Evolutionary conservation across 1,284 basidiomycete genomes (phyloP), one percentile per base, ranked within the genome.

Genomic region (Trichosporon sp.): DNA sequence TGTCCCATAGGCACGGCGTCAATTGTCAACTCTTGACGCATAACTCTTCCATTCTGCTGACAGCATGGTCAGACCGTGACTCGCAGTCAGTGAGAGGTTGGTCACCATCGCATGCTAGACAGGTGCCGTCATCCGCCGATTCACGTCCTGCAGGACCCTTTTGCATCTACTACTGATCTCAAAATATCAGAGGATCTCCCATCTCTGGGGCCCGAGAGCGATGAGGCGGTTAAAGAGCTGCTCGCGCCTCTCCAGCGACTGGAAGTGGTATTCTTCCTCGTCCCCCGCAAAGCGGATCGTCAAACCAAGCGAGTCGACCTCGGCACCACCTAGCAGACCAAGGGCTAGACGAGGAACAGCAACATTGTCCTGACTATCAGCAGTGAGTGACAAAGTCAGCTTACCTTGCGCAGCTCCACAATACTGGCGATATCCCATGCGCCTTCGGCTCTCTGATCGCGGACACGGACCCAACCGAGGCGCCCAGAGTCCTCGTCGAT

Each of bases 141-240:
- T 34, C 33, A 34, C 33, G 33, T 34, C 33, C 33, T 34, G 7
- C 33, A 34, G 33, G 33, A 34, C 33, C 11, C 54, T n/a, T 36
- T 4, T 37, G 19, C 40, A 16, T 8, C 40, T 44, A 44, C 40
- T n/a, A n/a, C n/a, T n/a, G n/a, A n/a, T n/a, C n/a, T n/a, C 34
- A 37, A 49, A 13, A 21, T 7, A 33, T 60, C 76, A 81, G 65
- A 81, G 68, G 23, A 73, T 73, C 66, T 81, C 81, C 80, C 80
- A 82, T 60, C 76, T 65, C 72, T 81, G 78, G 40, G 73, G 66
- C n/a, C 78, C 78, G 71, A 81, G 79, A 60, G 74, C 74, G 56
- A 82, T 62, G 62, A 82, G 63, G 23, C 81, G 69, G 11, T 76
- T 72, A 61, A 82, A 82, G 62, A 82, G 67, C 67, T 79, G 74